Evolutionary conservation across 1,139 yeast genomes (phyloP), one percentile per base, ranked within the genome.

Genomic region (Sugiyamaella novakii): DNA sequence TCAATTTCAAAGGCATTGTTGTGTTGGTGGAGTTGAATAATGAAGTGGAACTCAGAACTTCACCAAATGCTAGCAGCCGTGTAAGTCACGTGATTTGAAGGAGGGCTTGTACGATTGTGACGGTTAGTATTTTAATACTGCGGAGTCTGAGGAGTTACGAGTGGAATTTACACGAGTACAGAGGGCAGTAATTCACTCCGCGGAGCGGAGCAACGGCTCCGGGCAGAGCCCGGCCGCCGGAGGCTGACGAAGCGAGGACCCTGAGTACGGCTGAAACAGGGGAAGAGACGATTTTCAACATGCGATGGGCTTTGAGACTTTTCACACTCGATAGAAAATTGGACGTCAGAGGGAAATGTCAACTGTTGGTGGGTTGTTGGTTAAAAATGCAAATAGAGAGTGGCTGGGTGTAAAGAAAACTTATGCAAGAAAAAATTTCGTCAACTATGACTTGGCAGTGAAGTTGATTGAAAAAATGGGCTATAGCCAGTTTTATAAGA

Each of bases 401-500:
- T 54, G 52, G 45, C 39, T 49, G 28, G 21, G 50, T n/a, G 46
- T 60, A 15, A 57, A 55, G 35, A 47, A 52, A 37, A 50, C 59
- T 4, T 59, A 56, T 43, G 63, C 61, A 2, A 49, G 64, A 19
- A 54, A 54, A 29, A 55, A 56, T 36, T 49, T 59, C 35, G 48
- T 54, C 15, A 58, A 59, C 47, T 59, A 58, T 40, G 59, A 59
- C 33, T 47, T 38, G 37, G 56, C 58, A 5, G 52, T 42, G 22
- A 46, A 47, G 35, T 48, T 56, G 18, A 47, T 56, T n/a, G 31
- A 49, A 14, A 39, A 35, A 12, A 40, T 55, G 41, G 52, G 48
- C 11, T 51, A 54, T 21, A 43, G 49, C 15, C 35, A 46, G 17
- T 83, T 81, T 56, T 62, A 72, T 6, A 39, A 64, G n/a, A 64